Base-by-base conservation (phyloP, 768 basidiomycete species). In the Psilocybe subaeruginosa region DNA sequence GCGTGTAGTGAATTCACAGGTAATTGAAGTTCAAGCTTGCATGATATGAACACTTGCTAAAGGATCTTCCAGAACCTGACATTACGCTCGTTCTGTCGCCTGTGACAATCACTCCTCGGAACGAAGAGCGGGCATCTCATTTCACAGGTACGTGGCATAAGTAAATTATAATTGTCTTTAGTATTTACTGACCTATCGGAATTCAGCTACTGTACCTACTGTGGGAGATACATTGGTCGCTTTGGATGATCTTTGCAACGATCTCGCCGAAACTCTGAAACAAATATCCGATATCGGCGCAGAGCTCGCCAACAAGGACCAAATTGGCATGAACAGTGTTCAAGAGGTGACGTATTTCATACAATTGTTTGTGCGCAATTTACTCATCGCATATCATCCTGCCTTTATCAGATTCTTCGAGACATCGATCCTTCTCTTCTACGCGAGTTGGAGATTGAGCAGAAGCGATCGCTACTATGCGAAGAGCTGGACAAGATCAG, bases 41-140 rank as follows among this genome's bases (percentile, higher is more conserved):
- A 12, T 50, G 19, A 16, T 16, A 12, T 58, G 8, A 41, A 37
- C 11, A 23, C 17, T 31, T 23, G 23, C 43, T 55, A 12, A 54
- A 43, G 17, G 58, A 12, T 12, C n/a, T 2, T 23, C 16, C 62
- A 84, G 91, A 93, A 66, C 85, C 88, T 14, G 89, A 91, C 60
- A 89, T 93, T 33, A 85, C 83, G 0, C 76, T 91, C 12, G 82
- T 92, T 7, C 73, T 94, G 3, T 91, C 91, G 0, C 89, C 92
- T 0, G 78, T 89, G 2, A 81, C 85, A 33, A 82, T 82, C 7
- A 78, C 79, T 3, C 81, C 86, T 3, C 79, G 83, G 59, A 80
- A 82, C 5, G 85, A 87, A 45, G 88, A 92, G 48, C 78, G 82
- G 27, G 71, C 80, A 4, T 73, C 83, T 23, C 86, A 84, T 30